phyloP scores from a whole-genome alignment of 495 filamentous ascomycete genomes.

The Hypoxylon crocopeplum region DNA sequence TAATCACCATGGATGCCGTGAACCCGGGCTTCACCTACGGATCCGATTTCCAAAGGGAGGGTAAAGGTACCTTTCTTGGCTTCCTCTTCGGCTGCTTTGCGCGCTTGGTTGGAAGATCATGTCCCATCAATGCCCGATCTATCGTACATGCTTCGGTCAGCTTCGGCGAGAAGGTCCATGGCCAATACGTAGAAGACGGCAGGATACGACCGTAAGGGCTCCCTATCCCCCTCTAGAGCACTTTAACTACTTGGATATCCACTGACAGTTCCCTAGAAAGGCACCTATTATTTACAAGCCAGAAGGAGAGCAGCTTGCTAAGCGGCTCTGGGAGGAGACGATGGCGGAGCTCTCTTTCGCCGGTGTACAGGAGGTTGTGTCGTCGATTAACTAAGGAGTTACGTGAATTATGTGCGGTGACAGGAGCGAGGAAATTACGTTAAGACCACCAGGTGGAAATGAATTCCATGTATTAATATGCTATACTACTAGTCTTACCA shows the following conservation, averaged over 20 bases:
- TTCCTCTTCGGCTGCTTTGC: slow-evolving; percentile 26
- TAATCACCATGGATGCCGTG: slow-evolving; percentile 14
- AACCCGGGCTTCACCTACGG: slow-evolving; percentile 32
- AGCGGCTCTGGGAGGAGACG: slow-evolving; percentile 48
- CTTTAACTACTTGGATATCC: background rate
- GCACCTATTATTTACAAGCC: slow-evolving; percentile 38
- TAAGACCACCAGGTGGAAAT: no score
- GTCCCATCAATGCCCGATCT: slow-evolving; percentile 37
- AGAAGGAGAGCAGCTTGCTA: slow-evolving; percentile 38
- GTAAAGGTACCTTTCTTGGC: slow-evolving; percentile 39
- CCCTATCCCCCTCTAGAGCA: background rate
- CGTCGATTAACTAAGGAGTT: slow-evolving; percentile 24
- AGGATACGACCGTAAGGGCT: slow-evolving; percentile 44
- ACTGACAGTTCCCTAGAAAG: slow-evolving; percentile 21
- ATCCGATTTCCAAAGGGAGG: slow-evolving; percentile 32
- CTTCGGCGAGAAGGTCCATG: slow-evolving; percentile 46
- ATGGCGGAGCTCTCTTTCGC: slow-evolving; percentile 47
- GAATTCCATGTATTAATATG: no score
- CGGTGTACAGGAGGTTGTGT: slow-evolving; percentile 42
- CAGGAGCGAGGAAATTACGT: no score
- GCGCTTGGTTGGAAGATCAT: slow-evolving; percentile 31
- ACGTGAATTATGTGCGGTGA: no score
- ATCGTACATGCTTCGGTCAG: slow-evolving; percentile 42
- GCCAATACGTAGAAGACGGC: slow-evolving; percentile 44
- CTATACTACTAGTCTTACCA: no score